Conservation (phyloP, 2,329 filamentous ascomycete species). For the Alternaria longipes region DNA sequence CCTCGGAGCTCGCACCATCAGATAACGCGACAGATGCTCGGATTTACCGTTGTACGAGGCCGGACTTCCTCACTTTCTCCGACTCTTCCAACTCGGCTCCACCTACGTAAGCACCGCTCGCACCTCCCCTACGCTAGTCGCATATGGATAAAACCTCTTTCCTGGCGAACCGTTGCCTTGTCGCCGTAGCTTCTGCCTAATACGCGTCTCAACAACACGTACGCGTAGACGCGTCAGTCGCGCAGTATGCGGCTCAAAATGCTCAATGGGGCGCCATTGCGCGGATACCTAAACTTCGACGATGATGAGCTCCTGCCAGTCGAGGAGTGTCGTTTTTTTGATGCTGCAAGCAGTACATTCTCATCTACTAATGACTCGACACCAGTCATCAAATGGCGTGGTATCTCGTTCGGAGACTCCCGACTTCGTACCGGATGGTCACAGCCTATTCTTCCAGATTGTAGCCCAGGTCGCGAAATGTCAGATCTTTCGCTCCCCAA, state of each 20-base stretch:
- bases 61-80: constrained; percentile 12
- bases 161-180: neutral
- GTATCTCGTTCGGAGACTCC: constrained; percentile 20
- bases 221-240: constrained; percentile 1
- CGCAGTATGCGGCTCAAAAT: constrained; percentile 55
- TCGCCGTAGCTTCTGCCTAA: neutral
- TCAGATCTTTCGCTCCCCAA: constrained; percentile 29
- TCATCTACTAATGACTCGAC: constrained; percentile 11
- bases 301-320: constrained; percentile 61
- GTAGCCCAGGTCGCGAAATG: constrained; percentile 4
- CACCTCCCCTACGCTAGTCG: neutral
- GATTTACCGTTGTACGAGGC: neutral
- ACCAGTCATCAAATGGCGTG: constrained; percentile 43
- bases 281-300: constrained; percentile 64
- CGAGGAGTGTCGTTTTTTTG: constrained; percentile 52
- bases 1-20: constrained; percentile 2
- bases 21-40: constrained; percentile 6
- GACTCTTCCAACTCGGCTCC: constrained; percentile 2
- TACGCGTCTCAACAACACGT: neutral
- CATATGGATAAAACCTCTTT: neutral
- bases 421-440: constrained; percentile 45
- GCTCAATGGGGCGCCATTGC: constrained; percentile 69
- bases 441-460: constrained; percentile 39
- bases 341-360: constrained; percentile 36
- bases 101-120: neutral